phyloP scores from a whole-genome alignment of 192 early-diverging fungal species.

The Phycomyces nitens region DNA sequence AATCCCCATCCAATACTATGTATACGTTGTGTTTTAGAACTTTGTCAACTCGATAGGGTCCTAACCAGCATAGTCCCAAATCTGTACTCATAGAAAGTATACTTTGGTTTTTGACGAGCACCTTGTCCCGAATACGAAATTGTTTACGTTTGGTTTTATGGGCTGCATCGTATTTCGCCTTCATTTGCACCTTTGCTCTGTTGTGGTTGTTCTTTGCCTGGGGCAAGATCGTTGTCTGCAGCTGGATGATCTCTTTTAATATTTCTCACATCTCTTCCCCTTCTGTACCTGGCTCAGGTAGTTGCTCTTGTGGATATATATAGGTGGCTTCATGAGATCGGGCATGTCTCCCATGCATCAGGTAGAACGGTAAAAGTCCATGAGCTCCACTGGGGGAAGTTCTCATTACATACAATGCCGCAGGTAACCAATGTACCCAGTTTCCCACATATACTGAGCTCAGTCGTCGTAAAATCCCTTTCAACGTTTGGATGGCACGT shows the following conservation, averaged over 20 bases:
- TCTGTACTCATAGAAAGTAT: neutral
- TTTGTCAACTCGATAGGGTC: neutral
- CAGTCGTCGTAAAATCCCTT: neutral
- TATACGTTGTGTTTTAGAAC: neutral
- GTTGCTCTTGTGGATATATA: neutral
- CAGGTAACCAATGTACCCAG: neutral
- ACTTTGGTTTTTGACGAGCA: neutral
- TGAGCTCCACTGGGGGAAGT: neutral
- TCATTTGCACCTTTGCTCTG: neutral
- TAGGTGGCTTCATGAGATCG: neutral
- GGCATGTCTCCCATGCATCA: constrained; percentile 1
- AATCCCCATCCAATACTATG: neutral
- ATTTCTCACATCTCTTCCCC: neutral
- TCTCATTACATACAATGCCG: neutral
- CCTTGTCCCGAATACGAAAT: neutral
- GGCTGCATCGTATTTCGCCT: neutral
- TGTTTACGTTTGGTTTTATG: neutral
- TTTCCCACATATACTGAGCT: neutral
- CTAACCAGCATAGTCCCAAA: neutral
- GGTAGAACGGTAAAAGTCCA: neutral
- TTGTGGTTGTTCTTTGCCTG: neutral
- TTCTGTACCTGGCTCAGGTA: neutral
- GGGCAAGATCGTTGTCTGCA: neutral
- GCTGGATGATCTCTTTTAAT: neutral
- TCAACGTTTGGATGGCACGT: neutral